Evolutionary conservation across 2,329 filamentous ascomycete genomes (phyloP).

Genomic region (Colletotrichum kahawae): DNA sequence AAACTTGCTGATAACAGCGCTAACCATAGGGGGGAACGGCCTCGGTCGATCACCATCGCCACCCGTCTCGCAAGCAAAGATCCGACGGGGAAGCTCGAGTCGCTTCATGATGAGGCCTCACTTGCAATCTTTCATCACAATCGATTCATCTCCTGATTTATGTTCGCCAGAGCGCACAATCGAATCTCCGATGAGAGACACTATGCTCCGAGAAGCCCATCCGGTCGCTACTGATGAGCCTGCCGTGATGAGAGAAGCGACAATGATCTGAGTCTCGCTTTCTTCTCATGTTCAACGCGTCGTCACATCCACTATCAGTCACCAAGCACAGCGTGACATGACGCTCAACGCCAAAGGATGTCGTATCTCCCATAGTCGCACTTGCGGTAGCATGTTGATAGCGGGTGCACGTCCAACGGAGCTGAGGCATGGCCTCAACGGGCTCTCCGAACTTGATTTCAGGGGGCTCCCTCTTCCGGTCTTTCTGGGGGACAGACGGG

Average conservation of each 20-base stretch:
- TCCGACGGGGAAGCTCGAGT: neutral
- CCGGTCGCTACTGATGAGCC: neutral
- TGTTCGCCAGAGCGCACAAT: neutral
- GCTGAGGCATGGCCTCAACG: neutral
- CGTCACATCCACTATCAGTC: neutral
- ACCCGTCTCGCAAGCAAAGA: neutral
- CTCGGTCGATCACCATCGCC: neutral
- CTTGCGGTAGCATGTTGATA: neutral
- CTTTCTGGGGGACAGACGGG: neutral
- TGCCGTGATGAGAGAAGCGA: neutral
- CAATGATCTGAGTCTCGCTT: neutral
- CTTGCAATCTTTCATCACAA: neutral
- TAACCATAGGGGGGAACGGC: neutral
- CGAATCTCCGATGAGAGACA: neutral
- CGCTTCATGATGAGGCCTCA: neutral
- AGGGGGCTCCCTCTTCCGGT: neutral
- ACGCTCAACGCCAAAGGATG: neutral
- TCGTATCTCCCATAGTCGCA: neutral
- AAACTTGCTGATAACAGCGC: neutral
- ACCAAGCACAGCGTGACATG: constrained; percentile 10
- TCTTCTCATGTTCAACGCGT: neutral
- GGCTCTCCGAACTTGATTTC: neutral
- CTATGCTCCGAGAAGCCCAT: neutral
- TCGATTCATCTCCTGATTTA: neutral
- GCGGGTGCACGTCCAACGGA: neutral